Evolutionary conservation across 2,329 filamentous ascomycete species (phyloP).

Genomic region (Sordariomycetes sp.): DNA sequence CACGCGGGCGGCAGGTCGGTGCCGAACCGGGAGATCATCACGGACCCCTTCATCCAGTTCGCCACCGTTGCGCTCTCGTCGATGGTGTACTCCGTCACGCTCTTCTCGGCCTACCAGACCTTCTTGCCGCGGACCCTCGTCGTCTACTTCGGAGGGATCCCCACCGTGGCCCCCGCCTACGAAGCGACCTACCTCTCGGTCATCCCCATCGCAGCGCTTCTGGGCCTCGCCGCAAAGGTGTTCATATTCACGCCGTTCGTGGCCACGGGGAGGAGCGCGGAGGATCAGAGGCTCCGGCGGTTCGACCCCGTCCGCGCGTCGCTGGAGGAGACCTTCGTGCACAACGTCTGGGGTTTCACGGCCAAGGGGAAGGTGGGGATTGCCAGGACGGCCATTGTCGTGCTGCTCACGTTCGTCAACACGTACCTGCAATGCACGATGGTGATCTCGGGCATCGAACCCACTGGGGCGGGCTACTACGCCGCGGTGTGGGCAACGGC

Average conservation of each 20-base stretch:
- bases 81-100: constrained; percentile 61
- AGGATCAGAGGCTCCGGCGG: constrained; percentile 34
- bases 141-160: constrained; percentile 62
- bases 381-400: constrained; percentile 49
- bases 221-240: constrained; percentile 60
- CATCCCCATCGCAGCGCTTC: constrained; percentile 43
- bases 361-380: constrained; percentile 52
- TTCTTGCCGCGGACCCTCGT: constrained; percentile 65
- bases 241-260: constrained; percentile 70
- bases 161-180: constrained; percentile 58
- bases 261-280: constrained; percentile 34
- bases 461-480: constrained; percentile 61
- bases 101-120: constrained; percentile 59
- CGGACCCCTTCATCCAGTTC: constrained; percentile 49
- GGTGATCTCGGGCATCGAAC: constrained; percentile 60
- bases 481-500: constrained; percentile 65
- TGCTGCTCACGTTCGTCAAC: constrained; percentile 44
- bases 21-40: constrained; percentile 53
- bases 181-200: constrained; percentile 49
- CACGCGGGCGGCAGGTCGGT: constrained; percentile 46
- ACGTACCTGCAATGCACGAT: constrained; percentile 55
- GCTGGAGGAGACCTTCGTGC: constrained; percentile 58
- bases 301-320: constrained; percentile 58
- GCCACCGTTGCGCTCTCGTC: constrained; percentile 60
- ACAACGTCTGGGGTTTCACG: constrained; percentile 63